Conservation (phyloP, 2,329 filamentous ascomycete genomes). For the Venturia carpophila region DNA sequence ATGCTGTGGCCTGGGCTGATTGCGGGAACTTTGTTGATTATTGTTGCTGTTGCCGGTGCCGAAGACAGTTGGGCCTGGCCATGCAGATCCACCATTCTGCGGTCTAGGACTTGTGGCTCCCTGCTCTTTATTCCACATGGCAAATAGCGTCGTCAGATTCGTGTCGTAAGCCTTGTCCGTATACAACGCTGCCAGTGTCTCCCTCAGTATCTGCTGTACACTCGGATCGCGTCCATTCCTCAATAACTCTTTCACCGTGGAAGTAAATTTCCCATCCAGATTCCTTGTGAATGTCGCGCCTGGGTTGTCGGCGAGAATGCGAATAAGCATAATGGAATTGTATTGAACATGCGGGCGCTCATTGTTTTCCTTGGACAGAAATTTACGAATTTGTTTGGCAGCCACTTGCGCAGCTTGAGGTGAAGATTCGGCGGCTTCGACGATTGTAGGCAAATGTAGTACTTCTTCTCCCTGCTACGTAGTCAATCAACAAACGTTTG, state of each 20-base stretch:
- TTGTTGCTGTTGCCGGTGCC: background rate
- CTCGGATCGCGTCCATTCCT: slow-evolving; percentile 62
- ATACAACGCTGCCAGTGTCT: slow-evolving; percentile 76
- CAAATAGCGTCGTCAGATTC: slow-evolving; percentile 59
- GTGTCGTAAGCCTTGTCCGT: slow-evolving; percentile 64
- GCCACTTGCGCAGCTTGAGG: slow-evolving; percentile 76
- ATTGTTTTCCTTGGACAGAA: slow-evolving; percentile 64
- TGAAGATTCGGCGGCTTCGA: slow-evolving; percentile 90
- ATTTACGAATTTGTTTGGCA: slow-evolving; percentile 73
- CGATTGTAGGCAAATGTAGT: slow-evolving; percentile 83
- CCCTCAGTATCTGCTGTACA: slow-evolving; percentile 77
- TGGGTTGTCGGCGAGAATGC: slow-evolving; percentile 88
- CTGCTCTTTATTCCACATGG: slow-evolving; percentile 90
- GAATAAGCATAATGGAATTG: slow-evolving; percentile 90
- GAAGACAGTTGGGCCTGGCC: background rate
- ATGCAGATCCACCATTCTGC: slow-evolving; percentile 23
- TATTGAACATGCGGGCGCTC: slow-evolving; percentile 69
- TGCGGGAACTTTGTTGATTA: background rate
- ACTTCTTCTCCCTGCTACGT: slow-evolving; percentile 69
- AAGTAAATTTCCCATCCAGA: slow-evolving; percentile 75
- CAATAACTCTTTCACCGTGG: slow-evolving; percentile 66
- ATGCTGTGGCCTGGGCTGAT: background rate
- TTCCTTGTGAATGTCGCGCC: slow-evolving; percentile 86
- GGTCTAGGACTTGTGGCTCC: slow-evolving; percentile 27
- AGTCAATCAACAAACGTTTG: slow-evolving; percentile 18